Evolutionary conservation across 345 rosid genomes (phyloP).

Genomic region (Erodium maritimum): DNA sequence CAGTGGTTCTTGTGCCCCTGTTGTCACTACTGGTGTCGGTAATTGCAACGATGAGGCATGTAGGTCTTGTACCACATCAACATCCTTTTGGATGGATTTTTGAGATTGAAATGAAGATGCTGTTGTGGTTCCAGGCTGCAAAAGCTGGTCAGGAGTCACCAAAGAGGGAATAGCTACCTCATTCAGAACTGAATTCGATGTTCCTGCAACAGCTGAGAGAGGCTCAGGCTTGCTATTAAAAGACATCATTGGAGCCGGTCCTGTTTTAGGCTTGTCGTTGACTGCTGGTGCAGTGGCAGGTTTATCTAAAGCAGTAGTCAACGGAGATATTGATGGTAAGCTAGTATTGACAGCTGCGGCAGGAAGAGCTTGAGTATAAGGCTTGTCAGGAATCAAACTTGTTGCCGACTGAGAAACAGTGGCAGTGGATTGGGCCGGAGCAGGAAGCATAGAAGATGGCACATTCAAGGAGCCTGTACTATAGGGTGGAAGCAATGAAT

Average conservation of each 20-base stretch:
- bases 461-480: background rate
- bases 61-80: slow-evolving; percentile 12
- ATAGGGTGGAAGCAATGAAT: slow-evolving; percentile 6
- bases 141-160: slow-evolving; percentile 13
- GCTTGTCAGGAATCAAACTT: slow-evolving; percentile 1
- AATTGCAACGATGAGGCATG: slow-evolving; percentile 3
- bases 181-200: background rate
- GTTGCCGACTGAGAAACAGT: slow-evolving; percentile 1
- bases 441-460: background rate
- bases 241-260: background rate
- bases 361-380: slow-evolving; percentile 2
- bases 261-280: slow-evolving; percentile 2
- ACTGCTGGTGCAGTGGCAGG: background rate
- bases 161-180: slow-evolving; percentile 9
- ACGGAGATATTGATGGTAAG: slow-evolving; percentile 3
- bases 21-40: slow-evolving; percentile 1
- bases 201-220: slow-evolving; percentile 6
- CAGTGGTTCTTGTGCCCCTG: slow-evolving; percentile 2
- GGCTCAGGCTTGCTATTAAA: background rate
- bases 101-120: slow-evolving; percentile 6
- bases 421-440: slow-evolving; percentile 1
- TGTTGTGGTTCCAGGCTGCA: slow-evolving; percentile 2
- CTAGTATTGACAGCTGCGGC: slow-evolving; percentile 1
- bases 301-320: slow-evolving; percentile 5
- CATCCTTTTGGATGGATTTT: slow-evolving; percentile 13